Evolutionary conservation across 1,284 basidiomycete genomes (phyloP).

Genomic region (Ganoderma multipileum): DNA sequence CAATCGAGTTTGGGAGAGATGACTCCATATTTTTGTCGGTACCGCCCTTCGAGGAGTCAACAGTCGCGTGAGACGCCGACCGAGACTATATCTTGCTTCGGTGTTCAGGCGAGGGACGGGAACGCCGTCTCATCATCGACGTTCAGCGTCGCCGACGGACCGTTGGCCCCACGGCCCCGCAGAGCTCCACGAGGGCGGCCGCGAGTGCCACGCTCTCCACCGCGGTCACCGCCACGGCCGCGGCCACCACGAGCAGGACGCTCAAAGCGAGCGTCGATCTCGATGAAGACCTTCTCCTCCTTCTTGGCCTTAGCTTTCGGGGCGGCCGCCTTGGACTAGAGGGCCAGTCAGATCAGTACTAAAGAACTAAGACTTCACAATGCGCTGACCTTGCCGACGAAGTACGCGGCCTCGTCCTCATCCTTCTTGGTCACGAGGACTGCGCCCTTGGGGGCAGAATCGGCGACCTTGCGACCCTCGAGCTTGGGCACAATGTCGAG

Average conservation of each 20-base stretch:
- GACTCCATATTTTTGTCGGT: conserved; percentile 30
- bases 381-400: conserved; percentile 73
- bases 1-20: conserved; percentile 17
- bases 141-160: conserved; percentile 53
- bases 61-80: conserved; percentile 11
- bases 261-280: conserved; percentile 81
- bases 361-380: not conserved
- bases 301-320: conserved; percentile 75
- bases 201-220: conserved; percentile 45
- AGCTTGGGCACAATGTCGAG: conserved; percentile 67
- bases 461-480: conserved; percentile 71
- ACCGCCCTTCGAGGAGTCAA: conserved; percentile 21
- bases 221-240: conserved; percentile 49
- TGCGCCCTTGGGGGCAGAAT: conserved; percentile 66
- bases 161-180: conserved; percentile 48
- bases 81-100: conserved; percentile 18
- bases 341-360: conserved; percentile 5
- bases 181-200: conserved; percentile 49
- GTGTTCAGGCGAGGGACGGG: conserved; percentile 75
- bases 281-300: conserved; percentile 79
- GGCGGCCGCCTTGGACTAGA: conserved; percentile 57
- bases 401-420: conserved; percentile 71
- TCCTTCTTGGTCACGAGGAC: conserved; percentile 64
- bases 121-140: conserved; percentile 84
- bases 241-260: conserved; percentile 68